Percentiles rank a stretch among this genome's conserved stretches.
Conservation (phyloP, 306 rosid genomes). For the Corylus americana region DNA sequence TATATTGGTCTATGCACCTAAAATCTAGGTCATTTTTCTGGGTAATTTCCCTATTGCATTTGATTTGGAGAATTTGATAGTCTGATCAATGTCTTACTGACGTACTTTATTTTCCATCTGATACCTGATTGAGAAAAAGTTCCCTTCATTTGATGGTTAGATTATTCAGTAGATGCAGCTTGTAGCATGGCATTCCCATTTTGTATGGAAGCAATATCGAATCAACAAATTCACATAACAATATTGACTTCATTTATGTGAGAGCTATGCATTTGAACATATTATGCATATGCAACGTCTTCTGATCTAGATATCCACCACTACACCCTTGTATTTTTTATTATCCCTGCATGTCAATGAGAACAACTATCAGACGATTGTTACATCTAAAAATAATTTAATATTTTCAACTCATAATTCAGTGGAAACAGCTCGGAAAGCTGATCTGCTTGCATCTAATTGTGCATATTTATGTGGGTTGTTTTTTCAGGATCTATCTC, state of each 20-base stretch:
- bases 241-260: too few relatives aligned
- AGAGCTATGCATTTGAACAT: too few relatives aligned
- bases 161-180: background rate
- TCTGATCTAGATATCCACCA: background rate
- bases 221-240: background rate
- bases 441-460: slow-evolving; percentile 2
- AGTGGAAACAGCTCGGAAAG: background rate
- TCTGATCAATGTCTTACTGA: background rate
- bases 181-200: background rate
- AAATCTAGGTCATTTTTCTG: background rate
- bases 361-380: background rate
- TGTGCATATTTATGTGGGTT: background rate
- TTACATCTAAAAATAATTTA: background rate
- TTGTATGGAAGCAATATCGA: background rate
- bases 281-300: background rate
- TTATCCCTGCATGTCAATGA: background rate
- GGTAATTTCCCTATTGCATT: background rate
- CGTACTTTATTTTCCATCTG: too few relatives aligned
- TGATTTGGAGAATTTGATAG: background rate
- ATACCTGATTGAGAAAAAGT: too few relatives aligned
- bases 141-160: too few relatives aligned
- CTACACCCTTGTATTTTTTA: background rate
- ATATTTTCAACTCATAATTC: background rate
- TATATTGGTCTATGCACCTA: background rate
- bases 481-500: slow-evolving; percentile 53